A percentile compares a stretch with the other conserved stretches of the same genome.
Evolutionary conservation across 192 early-diverging fungal genomes (phyloP).

Genomic region (Gaertneriomyces sp.): DNA sequence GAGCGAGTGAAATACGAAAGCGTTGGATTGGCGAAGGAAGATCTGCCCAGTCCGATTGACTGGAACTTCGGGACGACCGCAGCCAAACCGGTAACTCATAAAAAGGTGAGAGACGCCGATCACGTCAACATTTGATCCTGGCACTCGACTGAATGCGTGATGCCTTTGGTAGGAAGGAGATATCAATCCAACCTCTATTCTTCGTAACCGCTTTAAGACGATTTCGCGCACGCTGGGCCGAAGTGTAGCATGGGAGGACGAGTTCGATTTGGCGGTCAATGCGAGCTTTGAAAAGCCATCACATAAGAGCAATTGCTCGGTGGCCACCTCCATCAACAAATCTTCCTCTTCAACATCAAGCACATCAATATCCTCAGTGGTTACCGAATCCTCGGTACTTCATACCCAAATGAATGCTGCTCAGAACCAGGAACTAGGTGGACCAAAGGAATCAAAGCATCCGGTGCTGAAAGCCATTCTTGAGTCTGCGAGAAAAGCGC

Average conservation of each 20-base stretch:
- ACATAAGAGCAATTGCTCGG: neutral
- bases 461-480: slow-evolving; percentile 11
- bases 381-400: neutral
- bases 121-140: neutral
- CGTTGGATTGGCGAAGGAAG: too few relatives aligned
- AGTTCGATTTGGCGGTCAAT: slow-evolving; percentile 8
- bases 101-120: neutral
- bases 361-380: neutral
- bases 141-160: neutral
- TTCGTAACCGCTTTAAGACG: slow-evolving; percentile 4
- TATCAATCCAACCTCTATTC: neutral
- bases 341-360: neutral
- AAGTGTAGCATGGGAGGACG: slow-evolving; percentile 17
- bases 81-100: neutral
- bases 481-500: slow-evolving; percentile 1
- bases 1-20: too few relatives aligned
- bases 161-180: neutral
- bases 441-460: neutral
- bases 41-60: too few relatives aligned
- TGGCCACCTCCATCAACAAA: neutral
- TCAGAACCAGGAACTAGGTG: too few relatives aligned
- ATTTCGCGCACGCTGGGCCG: neutral
- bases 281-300: neutral
- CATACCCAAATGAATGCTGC: neutral
- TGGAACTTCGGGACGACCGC: neutral